Evolutionary conservation across 2,329 filamentous ascomycete genomes (phyloP), one percentile per base, ranked within the genome.

Genomic region (Verticillium klebahnii): DNA sequence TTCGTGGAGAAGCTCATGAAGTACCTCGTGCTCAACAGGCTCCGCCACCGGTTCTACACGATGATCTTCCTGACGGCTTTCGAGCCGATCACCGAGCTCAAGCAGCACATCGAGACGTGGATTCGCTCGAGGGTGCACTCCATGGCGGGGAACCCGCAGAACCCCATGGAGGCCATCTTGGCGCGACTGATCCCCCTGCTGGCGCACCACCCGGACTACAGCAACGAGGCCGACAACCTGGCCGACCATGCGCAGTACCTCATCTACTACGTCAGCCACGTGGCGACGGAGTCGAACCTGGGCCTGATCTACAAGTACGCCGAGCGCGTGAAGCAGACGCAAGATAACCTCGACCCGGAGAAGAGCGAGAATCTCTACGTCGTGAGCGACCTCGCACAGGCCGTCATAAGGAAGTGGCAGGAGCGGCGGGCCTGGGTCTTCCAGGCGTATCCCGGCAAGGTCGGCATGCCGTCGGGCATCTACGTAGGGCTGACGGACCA

Each of bases 201-300:
- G 54, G 93, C 94, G 5, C 94, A 98, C 72, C 95, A 99, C 73
- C 93, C 93, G 1, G 95, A 99, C 73, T 97, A 94, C 67, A 87
- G 85, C 64, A 73, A 82, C 1, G 83, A 85, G 6, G 76, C 87
- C 2, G 83, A 86, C 15, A 89, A 93, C 57, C 78, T 97, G 57
- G 81, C 88, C 55, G 92, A 97, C 71, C 93, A 96, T 73, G 88
- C 91, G 6, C 88, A 88, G 68, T 99, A 98, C 73, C 88, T 99
- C 62, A 74, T 97, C 52, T 97, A 94, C 77, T 99, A 96, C 72
- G 81, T 98, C 56, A 88, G 84, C 64, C 87, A 89, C 40, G 88
- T 97, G 19, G 92, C 92, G 11, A 94, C 88, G 0, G 91, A 96
- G 73, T 86, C 91, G 55, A 99, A 97, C 69, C 82, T 98, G 17